Percentiles rank a stretch among this genome's conserved stretches.
Conservation (phyloP, 805 yeast genomes). For the Jamesozyma spencerorum region DNA sequence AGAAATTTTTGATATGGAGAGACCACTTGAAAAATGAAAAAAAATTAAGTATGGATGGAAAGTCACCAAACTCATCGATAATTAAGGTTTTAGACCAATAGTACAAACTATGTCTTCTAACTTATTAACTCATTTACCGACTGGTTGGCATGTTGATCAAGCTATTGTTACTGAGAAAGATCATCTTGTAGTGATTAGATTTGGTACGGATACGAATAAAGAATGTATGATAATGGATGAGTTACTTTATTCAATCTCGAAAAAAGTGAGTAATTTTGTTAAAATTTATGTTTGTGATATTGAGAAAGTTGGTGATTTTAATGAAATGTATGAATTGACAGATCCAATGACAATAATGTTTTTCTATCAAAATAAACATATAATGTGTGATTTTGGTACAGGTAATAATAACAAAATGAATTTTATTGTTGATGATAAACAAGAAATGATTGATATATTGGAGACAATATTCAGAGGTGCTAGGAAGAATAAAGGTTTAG, state of each 20-base stretch:
- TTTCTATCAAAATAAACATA: constrained; percentile 84
- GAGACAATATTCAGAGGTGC: constrained; percentile 91
- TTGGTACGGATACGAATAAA: constrained; percentile 69
- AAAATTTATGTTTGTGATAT: constrained; percentile 83
- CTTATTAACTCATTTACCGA: constrained; percentile 66
- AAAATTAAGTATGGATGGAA: too few species aligned
- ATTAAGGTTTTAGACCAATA: too few species aligned
- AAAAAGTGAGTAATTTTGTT: constrained; percentile 79
- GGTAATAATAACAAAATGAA: constrained; percentile 94
- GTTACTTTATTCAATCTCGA: constrained; percentile 61
- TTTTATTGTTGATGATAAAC: constrained; percentile 67
- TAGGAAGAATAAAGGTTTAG: constrained; percentile 83
- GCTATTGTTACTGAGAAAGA: constrained; percentile 92
- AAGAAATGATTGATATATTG: constrained; percentile 82
- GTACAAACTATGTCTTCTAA: constrained; percentile 89
- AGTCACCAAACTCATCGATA: too few species aligned
- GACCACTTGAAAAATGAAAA: too few species aligned
- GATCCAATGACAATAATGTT: constrained; percentile 93
- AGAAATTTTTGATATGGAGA: too few species aligned
- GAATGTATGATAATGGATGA: constrained; percentile 92
- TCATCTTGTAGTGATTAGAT: constrained; percentile 75
- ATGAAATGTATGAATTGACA: constrained; percentile 40
- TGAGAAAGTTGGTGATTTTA: constrained; percentile 83
- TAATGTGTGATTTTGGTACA: constrained; percentile 98
- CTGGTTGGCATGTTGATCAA: constrained; percentile 98